Base-by-base conservation (phyloP, 192 early-diverging fungal genomes). In the Spinellus fusiger region DNA sequence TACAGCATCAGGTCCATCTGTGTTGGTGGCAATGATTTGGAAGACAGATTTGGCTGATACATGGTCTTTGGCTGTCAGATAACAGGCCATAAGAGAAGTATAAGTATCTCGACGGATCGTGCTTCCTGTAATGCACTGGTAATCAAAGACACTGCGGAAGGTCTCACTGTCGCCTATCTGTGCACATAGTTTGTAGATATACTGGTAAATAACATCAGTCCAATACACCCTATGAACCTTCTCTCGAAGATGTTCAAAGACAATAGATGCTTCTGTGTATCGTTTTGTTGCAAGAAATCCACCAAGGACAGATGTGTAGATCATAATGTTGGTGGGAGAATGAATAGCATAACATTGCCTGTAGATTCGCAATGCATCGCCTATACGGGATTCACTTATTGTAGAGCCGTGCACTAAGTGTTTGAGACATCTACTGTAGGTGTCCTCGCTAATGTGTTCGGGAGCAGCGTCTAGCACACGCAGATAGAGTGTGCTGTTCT, bases 21-120 rank as follows among this genome's bases (percentile, higher is more conserved):
- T 56, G 12, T 61, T 50, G 1, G 57, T 16, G 9, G 44, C 40
- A 0, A 68, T 52, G 10, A 31, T 29, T n/a, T 61, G 51, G 40
- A 68, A 68, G 0, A 54, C 59, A 0, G 52, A 44, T 28, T 61
- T 61, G 5, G 62, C 69, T 0, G 51, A 32, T 0, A 20, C 9
- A 9, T 46, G 16, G 50, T 70, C 57, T 4, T 12, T 23, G 7
- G 47, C 51, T 29, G 29, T 48, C 8, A 70, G 34, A 56, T 70
- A 65, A 27, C 52, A 60, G 10, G 69, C 54, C 35, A 61, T 61
- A 5, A 70, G 51, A 3, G 62, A 70, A 0, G 69, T 64, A 1
- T 54, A 55, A 9, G 55, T 57, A 26, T 59, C 47, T 26, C 65
- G 69, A 20, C 62, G 49, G 5, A 65, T 22, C 25, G 57, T 23